Percentiles rank a stretch among this genome's conserved stretches.
Evolutionary conservation across 768 basidiomycete genomes (phyloP).

Genomic region (Lactarius pseudohatsudake): DNA sequence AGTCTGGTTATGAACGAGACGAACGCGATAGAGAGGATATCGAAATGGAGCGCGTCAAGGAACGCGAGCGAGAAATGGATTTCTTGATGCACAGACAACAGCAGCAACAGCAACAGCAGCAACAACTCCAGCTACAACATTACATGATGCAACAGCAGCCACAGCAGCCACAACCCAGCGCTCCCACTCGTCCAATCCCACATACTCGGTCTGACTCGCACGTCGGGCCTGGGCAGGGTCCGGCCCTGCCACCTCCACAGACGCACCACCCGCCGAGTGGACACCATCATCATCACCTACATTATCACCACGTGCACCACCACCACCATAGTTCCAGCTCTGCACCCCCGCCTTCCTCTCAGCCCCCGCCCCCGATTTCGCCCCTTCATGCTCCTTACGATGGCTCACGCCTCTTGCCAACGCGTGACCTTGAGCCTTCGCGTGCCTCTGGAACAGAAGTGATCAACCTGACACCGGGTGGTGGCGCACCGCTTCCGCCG

Average conservation of each 20-base stretch:
- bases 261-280: slow-evolving; percentile 24
- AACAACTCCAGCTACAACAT: slow-evolving; percentile 28
- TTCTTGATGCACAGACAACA: slow-evolving; percentile 30
- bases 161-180: slow-evolving; percentile 25
- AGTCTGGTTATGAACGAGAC: slow-evolving; percentile 22
- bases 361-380: slow-evolving; percentile 29
- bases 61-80: slow-evolving; percentile 33
- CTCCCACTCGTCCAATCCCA: slow-evolving; percentile 19
- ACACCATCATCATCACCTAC: slow-evolving; percentile 36
- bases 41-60: slow-evolving; percentile 31
- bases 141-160: slow-evolving; percentile 28
- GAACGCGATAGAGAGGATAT: slow-evolving; percentile 26
- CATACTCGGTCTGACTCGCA: slow-evolving; percentile 23
- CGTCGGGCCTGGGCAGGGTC: slow-evolving; percentile 27
- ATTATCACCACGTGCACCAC: slow-evolving; percentile 38
- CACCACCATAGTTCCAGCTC: slow-evolving; percentile 34
- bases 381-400: slow-evolving; percentile 23
- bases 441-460: slow-evolving; percentile 23
- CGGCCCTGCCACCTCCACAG: slow-evolving; percentile 21
- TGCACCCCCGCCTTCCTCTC: slow-evolving; percentile 22
- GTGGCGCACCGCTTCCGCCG: slow-evolving; percentile 8
- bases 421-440: slow-evolving; percentile 24
- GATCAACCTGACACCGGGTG: slow-evolving; percentile 20
- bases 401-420: slow-evolving; percentile 17
- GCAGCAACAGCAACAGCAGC: slow-evolving; percentile 24